Base-by-base conservation (phyloP, 257 asterid species). In the Capsicum baccatum region DNA sequence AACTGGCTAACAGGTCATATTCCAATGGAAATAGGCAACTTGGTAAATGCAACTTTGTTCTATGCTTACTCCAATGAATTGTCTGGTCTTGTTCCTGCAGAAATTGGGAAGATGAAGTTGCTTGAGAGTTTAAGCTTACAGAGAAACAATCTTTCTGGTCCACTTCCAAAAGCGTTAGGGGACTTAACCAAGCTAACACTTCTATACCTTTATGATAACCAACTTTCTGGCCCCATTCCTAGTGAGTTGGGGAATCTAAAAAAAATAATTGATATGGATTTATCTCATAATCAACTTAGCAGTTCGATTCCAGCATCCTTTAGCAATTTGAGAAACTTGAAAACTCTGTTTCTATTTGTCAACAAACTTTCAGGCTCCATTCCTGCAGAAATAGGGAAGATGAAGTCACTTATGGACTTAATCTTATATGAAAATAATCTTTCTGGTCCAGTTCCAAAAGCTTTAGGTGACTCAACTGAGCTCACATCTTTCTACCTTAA, bases 1-100 rank as follows among this genome's bases (percentile, higher is more conserved):
- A 76, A 76, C 44, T 37, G 21, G 21, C 6, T 76, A 50, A 12
- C 35, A 17, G 85, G 89, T 7, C 54, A 44, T 0, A 88, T 88
- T 60, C 89, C 90, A 10, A 0, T 9, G 1, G 9, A 8, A 37
- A 8, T 66, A 33, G 73, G 73, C 17, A 58, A 35, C 26, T 52
- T 85, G 9, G 19, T 21, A 9, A 2, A 15, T 17, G 6, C 0
- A 59, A 59, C 0, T 0, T 3, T 3, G 12, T 59, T 59, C 33
- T 59, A 26, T 26, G 33, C 33, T 26, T 26, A 26, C 33, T 26
- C 33, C 33, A 26, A 26, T 26, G 33, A 26, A 26, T 26, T 26
- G 33, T 26, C 33, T 26, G 33, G 33, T 26, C 33, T 26, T 26
- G 33, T 26, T 26, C 33, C 33, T 26, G 33, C 1, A 26, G 33